Evolutionary conservation across 2,329 filamentous ascomycete species (phyloP), one percentile per base, ranked within the genome.

Genomic region (Aureobasidium vineae): DNA sequence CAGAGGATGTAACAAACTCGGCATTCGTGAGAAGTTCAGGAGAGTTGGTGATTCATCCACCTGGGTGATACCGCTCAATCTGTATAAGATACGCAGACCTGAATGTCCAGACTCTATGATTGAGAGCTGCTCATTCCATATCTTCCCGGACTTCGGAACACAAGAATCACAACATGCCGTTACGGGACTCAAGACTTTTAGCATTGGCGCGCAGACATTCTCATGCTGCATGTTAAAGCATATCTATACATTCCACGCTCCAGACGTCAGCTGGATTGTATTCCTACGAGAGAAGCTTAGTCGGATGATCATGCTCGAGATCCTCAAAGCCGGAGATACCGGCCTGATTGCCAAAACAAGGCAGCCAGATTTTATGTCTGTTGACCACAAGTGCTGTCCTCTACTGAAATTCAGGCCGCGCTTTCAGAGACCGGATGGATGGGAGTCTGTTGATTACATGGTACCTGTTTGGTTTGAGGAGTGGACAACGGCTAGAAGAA

Each of bases 371-470:
- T 43, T 52, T 15, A n/a, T 45, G 31, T 33, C 31, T 19, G 19
- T 19, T n/a, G 41, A 59, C 19, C 36, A 50, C 47, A 26, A 31
- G 11, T 40, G 28, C 23, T 53, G 64, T 26, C 53, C 36, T n/a
- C 15, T 59, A 5, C 36, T 49, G 13, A 6, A n/a, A 13, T 7
- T 13, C 6, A 31, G 13, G 19, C 45, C 56, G 15, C 64, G 23
- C 8, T 66, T 61, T 3, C 7, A 54, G 21, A 33, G 45, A 23
- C 64, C 64, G 3, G 23, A 31, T 11, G 54, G 26, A 8, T 66
- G 64, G 64, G 64, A 66, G 26, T 61, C 16, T 38, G 64, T 59
- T 19, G 64, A 66, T 15, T 43, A 66, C 10, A 52, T 66, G 64
- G 21, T 66, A n/a, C 64, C 64, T 21, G 41, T 23, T 50, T 66